Percentiles rank a stretch among this genome's conserved stretches.
Evolutionary conservation across 164 flowering plant species (phyloP).

Genomic region (Umbilicus rupestris): DNA sequence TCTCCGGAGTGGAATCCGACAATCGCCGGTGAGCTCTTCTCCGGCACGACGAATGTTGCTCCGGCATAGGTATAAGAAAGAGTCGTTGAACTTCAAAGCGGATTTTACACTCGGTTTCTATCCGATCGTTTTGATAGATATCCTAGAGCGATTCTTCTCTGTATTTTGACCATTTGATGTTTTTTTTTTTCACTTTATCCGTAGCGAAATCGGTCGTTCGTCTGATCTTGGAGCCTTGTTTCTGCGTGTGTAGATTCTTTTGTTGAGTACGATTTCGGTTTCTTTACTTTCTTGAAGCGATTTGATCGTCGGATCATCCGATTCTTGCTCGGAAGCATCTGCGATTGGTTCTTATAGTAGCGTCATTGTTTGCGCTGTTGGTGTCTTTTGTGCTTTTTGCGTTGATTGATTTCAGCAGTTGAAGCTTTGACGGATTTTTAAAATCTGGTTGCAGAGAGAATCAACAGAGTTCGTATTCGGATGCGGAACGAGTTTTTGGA

Average conservation of each 20-base stretch:
- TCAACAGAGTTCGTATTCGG: neutral
- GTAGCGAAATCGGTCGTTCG: too few relatives aligned
- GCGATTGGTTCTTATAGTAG: neutral
- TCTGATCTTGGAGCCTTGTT: neutral
- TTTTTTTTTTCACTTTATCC: neutral
- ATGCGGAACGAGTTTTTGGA: neutral
- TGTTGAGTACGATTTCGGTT: neutral
- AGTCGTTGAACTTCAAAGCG: neutral
- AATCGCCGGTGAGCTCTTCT: slow-evolving; percentile 14
- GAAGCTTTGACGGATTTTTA: neutral
- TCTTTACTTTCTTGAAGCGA: neutral
- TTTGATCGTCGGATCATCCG: neutral
- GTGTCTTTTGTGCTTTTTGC: neutral
- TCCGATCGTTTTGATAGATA: slow-evolving; percentile 1
- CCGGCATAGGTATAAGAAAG: neutral
- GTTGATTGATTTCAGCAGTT: neutral
- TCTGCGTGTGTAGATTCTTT: slow-evolving; percentile 4
- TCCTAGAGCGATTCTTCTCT: neutral
- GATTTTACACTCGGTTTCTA: neutral
- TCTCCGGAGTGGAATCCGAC: slow-evolving; percentile 14
- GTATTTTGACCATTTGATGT: neutral
- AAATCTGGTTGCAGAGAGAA: slow-evolving; percentile 1
- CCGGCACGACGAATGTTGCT: slow-evolving; percentile 12
- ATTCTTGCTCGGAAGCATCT: neutral
- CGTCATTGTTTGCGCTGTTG: neutral